Evolutionary conservation across 2,329 filamentous ascomycete species (phyloP).

Genomic region (Amylocarpus encephaloides): DNA sequence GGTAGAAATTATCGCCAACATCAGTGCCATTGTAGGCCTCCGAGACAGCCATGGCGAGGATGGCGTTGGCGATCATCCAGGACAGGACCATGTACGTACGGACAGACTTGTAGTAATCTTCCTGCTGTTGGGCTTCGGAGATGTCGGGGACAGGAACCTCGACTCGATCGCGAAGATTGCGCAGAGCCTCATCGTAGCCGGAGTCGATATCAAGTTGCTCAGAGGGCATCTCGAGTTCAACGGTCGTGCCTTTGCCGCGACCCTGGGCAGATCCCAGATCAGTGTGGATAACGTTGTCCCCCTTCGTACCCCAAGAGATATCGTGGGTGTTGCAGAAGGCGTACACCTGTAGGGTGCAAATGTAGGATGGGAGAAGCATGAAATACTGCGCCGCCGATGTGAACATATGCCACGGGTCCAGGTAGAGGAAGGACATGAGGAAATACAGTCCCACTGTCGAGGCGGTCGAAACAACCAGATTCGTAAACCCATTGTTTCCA

Average conservation of each 20-base stretch:
- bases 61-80: conserved; percentile 89
- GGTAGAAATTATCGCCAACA: conserved; percentile 79
- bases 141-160: conserved; percentile 61
- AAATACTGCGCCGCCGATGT: conserved; percentile 91
- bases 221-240: conserved; percentile 94
- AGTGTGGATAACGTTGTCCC: conserved; percentile 89
- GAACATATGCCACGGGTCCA: conserved; percentile 99
- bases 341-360: conserved; percentile 96
- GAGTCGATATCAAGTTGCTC: conserved; percentile 98
- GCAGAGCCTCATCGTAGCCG: conserved; percentile 92
- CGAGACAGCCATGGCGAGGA: conserved; percentile 86
- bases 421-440: conserved; percentile 90
- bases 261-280: conserved; percentile 83
- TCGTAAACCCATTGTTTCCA: conserved; percentile 88
- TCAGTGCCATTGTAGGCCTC: conserved; percentile 72
- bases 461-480: conserved; percentile 82
- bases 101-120: conserved; percentile 97
- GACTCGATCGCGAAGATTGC: conserved; percentile 88
- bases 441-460: conserved; percentile 94
- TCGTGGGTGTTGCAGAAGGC: conserved; percentile 99
- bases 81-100: conserved; percentile 95
- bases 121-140: conserved; percentile 79
- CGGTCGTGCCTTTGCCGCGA: conserved; percentile 64
- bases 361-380: conserved; percentile 82
- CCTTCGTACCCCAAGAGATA: conserved; percentile 97